phyloP scores from a whole-genome alignment of 257 asterid species.

The Gardenia jasminoides region DNA sequence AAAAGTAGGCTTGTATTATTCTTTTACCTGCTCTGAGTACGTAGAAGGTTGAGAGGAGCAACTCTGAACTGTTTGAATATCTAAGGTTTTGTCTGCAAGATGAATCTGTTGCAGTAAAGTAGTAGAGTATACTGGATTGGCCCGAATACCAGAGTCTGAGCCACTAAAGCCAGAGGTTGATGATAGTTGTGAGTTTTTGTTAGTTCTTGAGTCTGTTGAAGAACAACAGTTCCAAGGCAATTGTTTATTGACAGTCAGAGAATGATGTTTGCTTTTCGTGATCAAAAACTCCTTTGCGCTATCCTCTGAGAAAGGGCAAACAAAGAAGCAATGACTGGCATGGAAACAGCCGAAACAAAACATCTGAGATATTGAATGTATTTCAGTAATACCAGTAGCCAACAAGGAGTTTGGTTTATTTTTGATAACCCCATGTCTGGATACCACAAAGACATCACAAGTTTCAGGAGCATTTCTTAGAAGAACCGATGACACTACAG shows the following conservation, averaged over 20 bases:
- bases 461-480: conserved; percentile 63
- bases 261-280: conserved; percentile 32
- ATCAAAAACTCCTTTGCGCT: conserved; percentile 24
- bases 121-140: conserved; percentile 19
- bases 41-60: conserved; percentile 31
- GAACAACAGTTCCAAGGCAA: conserved; percentile 37
- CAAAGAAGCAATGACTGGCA: background rate
- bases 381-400: conserved; percentile 43
- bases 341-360: conserved; percentile 7
- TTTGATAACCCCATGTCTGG: conserved; percentile 44
- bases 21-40: conserved; percentile 52
- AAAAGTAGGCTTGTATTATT: conserved; percentile 14
- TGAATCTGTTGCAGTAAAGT: conserved; percentile 19
- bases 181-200: conserved; percentile 19
- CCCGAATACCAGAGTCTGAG: conserved; percentile 5
- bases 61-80: conserved; percentile 24
- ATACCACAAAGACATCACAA: conserved; percentile 59
- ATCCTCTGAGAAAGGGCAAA: conserved; percentile 14
- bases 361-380: background rate
- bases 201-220: conserved; percentile 33
- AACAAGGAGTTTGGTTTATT: conserved; percentile 47
- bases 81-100: conserved; percentile 34
- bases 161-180: conserved; percentile 1
- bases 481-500: conserved; percentile 64
- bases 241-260: conserved; percentile 29